A percentile compares a stretch with the other conserved stretches of the same genome.
Evolutionary conservation across 306 rosid genomes (phyloP).

Genomic region (Glycine soja): DNA sequence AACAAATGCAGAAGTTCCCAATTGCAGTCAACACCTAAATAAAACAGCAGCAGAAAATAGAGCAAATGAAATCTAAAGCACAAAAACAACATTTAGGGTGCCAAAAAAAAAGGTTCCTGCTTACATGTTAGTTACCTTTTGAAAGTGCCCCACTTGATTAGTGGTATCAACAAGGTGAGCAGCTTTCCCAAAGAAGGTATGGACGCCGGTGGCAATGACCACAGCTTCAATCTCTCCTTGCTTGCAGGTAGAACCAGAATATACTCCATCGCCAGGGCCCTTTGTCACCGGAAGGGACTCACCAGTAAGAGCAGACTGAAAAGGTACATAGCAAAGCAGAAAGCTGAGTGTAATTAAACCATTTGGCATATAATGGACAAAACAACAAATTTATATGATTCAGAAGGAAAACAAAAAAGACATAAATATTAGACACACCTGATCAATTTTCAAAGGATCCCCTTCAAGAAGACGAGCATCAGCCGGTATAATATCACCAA

Average conservation of each 20-base stretch:
- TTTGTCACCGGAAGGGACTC: constrained; percentile 89
- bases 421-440: constrained; percentile 49
- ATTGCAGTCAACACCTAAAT: constrained; percentile 91
- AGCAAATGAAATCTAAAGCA: constrained; percentile 32
- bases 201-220: constrained; percentile 92
- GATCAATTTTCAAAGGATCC: constrained; percentile 93
- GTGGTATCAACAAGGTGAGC: constrained; percentile 94
- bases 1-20: constrained; percentile 94
- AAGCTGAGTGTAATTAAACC: constrained; percentile 1
- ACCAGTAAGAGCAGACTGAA: constrained; percentile 91
- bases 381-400: background rate
- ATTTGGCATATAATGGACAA: background rate
- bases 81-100: background rate
- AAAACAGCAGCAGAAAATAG: constrained; percentile 33
- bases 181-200: constrained; percentile 92
- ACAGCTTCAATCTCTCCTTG: constrained; percentile 96
- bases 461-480: constrained; percentile 98
- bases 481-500: constrained; percentile 87
- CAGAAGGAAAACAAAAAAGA: background rate
- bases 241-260: constrained; percentile 94
- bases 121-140: constrained; percentile 64
- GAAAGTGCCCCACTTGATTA: constrained; percentile 96
- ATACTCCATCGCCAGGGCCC: constrained; percentile 93
- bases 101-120: background rate
- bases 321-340: constrained; percentile 41